These are phyloP conservation scores for Aspergillus sergii DNA, from an alignment of 2,329 filamentous ascomycete species.

Conservation along the genomic window DNA sequence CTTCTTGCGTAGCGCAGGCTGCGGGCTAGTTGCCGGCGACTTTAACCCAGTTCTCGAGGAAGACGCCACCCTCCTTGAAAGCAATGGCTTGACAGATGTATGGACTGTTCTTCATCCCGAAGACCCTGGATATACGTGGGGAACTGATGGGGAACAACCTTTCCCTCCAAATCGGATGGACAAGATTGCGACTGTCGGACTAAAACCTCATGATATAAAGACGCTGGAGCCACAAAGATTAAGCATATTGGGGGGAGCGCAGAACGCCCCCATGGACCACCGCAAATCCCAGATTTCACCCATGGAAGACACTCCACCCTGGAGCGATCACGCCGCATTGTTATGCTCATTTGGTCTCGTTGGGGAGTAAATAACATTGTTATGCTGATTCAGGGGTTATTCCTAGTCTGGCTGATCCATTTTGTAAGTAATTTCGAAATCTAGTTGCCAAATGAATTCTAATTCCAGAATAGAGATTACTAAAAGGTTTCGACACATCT, in stretches of 20 bases:
- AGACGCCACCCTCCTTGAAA: background rate
- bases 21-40: conserved; percentile 1
- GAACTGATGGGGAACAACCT: background rate
- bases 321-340: background rate
- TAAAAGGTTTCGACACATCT: too few relatives aligned
- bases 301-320: background rate
- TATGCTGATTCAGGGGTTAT: too few relatives aligned
- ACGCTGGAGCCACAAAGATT: background rate
- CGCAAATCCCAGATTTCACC: background rate
- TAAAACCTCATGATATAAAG: background rate
- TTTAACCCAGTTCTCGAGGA: conserved; percentile 6
- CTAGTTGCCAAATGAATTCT: too few relatives aligned
- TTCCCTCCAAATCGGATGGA: background rate
- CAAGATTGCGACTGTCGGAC: background rate
- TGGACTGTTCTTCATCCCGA: background rate
- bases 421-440: too few relatives aligned
- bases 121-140: background rate
- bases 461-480: too few relatives aligned
- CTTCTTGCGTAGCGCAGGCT: conserved; percentile 1
- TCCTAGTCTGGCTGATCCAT: too few relatives aligned
- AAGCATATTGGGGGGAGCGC: background rate
- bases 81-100: background rate
- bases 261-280: background rate
- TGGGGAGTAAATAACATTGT: background rate
- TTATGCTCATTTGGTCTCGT: background rate